Evolutionary conservation across 805 yeast species (phyloP).

Genomic region (Komagataella phaffii): DNA sequence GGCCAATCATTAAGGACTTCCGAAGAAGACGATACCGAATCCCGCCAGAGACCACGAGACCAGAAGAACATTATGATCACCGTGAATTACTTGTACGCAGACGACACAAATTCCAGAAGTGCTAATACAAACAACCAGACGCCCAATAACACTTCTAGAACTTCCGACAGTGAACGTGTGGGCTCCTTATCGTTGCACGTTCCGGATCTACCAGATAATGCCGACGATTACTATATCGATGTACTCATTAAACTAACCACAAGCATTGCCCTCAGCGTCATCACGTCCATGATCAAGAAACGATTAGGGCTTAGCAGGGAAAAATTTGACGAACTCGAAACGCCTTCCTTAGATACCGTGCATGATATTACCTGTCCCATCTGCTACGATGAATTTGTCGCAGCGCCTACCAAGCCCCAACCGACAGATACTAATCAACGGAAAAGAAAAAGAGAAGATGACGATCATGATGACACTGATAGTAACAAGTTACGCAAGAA

Average conservation of each 20-base stretch:
- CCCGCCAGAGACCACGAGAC: constrained; percentile 1
- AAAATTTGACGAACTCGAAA: constrained; percentile 25
- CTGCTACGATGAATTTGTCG: constrained; percentile 43
- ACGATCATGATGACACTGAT: constrained; percentile 9
- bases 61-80: constrained; percentile 25
- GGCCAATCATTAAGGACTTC: not conserved
- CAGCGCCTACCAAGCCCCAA: not conserved
- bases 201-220: constrained; percentile 49
- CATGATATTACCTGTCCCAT: constrained; percentile 35
- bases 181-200: constrained; percentile 53
- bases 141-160: constrained; percentile 5
- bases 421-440: not conserved
- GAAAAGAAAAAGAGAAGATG: constrained; percentile 15
- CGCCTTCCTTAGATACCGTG: constrained; percentile 12
- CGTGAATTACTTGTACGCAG: constrained; percentile 22
- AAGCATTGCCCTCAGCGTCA: constrained; percentile 52
- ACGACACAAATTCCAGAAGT: constrained; percentile 4
- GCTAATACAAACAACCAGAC: constrained; percentile 10
- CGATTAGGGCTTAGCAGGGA: constrained; percentile 39
- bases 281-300: constrained; percentile 33
- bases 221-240: constrained; percentile 47
- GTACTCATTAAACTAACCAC: constrained; percentile 56
- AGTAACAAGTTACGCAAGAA: constrained; percentile 8
- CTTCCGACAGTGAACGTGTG: constrained; percentile 20
- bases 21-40: not conserved